Conservation (phyloP, 2,329 filamentous ascomycete species). For the Zasmidium citrigriseum region DNA sequence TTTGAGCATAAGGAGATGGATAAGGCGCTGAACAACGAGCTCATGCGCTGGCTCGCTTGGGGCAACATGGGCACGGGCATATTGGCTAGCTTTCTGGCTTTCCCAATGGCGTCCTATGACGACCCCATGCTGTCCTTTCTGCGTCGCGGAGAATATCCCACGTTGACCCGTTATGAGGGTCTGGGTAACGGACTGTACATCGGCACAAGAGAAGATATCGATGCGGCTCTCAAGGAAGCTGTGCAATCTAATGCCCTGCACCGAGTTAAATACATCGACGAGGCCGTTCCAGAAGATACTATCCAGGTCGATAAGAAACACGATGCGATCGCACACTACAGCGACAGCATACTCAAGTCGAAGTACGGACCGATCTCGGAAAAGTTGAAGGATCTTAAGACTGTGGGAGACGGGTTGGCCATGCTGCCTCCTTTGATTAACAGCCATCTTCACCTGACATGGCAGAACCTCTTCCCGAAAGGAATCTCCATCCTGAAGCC, state of each 20-base stretch:
- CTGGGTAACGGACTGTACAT: constrained; percentile 72
- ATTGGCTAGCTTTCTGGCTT: constrained; percentile 73
- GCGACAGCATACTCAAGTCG: constrained; percentile 59
- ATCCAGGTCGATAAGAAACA: constrained; percentile 68
- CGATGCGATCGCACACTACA: constrained; percentile 76
- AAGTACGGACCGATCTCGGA: constrained; percentile 70
- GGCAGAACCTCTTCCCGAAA: constrained; percentile 74
- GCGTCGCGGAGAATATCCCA: constrained; percentile 72
- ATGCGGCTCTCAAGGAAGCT: constrained; percentile 44
- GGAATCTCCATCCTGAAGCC: constrained; percentile 85
- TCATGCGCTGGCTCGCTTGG: constrained; percentile 91
- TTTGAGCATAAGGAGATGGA: constrained; percentile 66
- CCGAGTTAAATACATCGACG: constrained; percentile 63
- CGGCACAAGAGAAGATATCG: constrained; percentile 59
- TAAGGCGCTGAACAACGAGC: constrained; percentile 64
- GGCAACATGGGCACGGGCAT: constrained; percentile 85
- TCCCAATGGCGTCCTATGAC: constrained; percentile 79
- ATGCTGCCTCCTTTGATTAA: constrained; percentile 76
- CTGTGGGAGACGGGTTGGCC: constrained; percentile 60
- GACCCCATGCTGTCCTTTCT: constrained; percentile 72
- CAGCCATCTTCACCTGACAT: constrained; percentile 79
- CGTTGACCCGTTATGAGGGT: constrained; percentile 71
- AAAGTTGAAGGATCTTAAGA: constrained; percentile 54
- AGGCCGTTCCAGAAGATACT: constrained; percentile 59
- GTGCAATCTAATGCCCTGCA: constrained; percentile 56